These are phyloP conservation scores for Lentinus tigrinus DNA, from an alignment of 768 basidiomycete species.

Conservation along the genomic window DNA sequence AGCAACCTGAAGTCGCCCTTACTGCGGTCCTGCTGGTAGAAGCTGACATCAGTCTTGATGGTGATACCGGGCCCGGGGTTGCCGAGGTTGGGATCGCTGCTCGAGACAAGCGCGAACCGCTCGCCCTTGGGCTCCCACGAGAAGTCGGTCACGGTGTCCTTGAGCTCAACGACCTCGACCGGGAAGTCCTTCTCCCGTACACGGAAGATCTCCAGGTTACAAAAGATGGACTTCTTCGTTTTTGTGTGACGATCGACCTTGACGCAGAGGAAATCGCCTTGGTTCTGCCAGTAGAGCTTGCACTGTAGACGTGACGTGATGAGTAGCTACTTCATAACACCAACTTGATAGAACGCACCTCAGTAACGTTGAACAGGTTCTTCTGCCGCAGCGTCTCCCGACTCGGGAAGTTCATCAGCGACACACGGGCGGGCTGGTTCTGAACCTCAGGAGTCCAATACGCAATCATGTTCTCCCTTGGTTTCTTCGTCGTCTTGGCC, in stretches of 20 bases:
- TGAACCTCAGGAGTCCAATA: constrained; percentile 98
- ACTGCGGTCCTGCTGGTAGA: constrained; percentile 89
- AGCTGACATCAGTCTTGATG: constrained; percentile 94
- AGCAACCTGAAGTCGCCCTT: constrained; percentile 95
- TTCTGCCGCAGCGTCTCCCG: constrained; percentile 85
- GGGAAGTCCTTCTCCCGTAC: constrained; percentile 97
- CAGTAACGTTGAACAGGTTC: constrained; percentile 96
- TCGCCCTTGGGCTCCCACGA: constrained; percentile 99
- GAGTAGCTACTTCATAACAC: neutral
- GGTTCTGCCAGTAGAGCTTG: constrained; percentile 97
- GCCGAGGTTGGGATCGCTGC: constrained; percentile 89
- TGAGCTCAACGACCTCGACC: constrained; percentile 95
- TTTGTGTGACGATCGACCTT: constrained; percentile 99
- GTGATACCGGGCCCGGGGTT: constrained; percentile 88
- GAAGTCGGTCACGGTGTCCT: constrained; percentile 95
- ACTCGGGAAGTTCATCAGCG: constrained; percentile 86
- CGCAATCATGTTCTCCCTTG: constrained; percentile 87
- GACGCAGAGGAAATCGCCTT: constrained; percentile 97
- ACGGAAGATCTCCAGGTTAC: constrained; percentile 97
- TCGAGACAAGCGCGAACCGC: constrained; percentile 94
- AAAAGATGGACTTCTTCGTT: constrained; percentile 97
- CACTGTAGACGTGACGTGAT: constrained; percentile 53
- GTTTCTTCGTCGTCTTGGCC: constrained; percentile 55
- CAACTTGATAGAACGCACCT: constrained; percentile 51
- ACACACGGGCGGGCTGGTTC: constrained; percentile 96